Conservation (phyloP, 371 early-diverging fungal genomes). For the Smittium culicis region DNA sequence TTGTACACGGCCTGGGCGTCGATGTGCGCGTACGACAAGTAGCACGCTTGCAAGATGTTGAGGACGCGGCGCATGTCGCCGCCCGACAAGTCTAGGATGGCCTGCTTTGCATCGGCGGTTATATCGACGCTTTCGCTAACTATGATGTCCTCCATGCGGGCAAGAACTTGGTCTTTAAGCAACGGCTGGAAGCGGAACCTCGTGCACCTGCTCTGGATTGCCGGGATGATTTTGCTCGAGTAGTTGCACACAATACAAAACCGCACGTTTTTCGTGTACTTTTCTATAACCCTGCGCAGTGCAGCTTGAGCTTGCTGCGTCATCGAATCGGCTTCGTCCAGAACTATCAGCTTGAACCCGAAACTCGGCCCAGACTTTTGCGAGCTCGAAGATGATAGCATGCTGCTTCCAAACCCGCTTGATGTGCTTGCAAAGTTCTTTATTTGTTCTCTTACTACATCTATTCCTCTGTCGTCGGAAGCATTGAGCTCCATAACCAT, state of each 20-base stretch:
- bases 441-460: slow-evolving; percentile 96
- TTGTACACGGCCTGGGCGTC: slow-evolving; percentile 68
- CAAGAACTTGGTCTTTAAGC: slow-evolving; percentile 52
- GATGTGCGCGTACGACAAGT: slow-evolving; percentile 65
- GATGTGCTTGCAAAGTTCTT: slow-evolving; percentile 93
- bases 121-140: slow-evolving; percentile 67
- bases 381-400: slow-evolving; percentile 24
- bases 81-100: slow-evolving; percentile 59
- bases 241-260: slow-evolving; percentile 99
- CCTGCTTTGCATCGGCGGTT: slow-evolving; percentile 62
- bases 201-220: slow-evolving; percentile 96
- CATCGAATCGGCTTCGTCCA: slow-evolving; percentile 99
- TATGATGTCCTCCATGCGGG: slow-evolving; percentile 57
- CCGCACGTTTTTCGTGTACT: slow-evolving; percentile 90
- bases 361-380: slow-evolving; percentile 22
- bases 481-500: slow-evolving; percentile 97
- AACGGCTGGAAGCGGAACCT: slow-evolving; percentile 95
- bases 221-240: slow-evolving; percentile 94
- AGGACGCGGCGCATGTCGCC: slow-evolving; percentile 97
- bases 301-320: slow-evolving; percentile 94
- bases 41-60: slow-evolving; percentile 83
- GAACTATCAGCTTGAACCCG: slow-evolving; percentile 79
- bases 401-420: slow-evolving; percentile 49
- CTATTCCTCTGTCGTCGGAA: slow-evolving; percentile 98
- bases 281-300: slow-evolving; percentile 91